Evolutionary conservation across 108 stramenopile species (phyloP).

Genomic region (Epipyxis sp.): DNA sequence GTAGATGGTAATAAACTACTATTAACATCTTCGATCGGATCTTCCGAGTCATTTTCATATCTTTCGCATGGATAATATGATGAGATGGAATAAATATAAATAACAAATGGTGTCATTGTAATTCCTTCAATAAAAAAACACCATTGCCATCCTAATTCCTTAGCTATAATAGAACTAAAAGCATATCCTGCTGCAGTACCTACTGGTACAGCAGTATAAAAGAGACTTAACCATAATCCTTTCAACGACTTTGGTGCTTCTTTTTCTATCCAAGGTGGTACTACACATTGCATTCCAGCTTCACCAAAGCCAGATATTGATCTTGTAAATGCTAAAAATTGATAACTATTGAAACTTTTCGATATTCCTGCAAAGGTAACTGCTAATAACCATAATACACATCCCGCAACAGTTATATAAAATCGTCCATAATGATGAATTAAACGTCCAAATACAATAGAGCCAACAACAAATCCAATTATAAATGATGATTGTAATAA

Average conservation of each 20-base stretch:
- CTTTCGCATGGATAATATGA: too few species aligned
- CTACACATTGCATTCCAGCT: not conserved
- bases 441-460: not conserved
- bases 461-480: not conserved
- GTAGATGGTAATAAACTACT: not conserved
- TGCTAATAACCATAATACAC: not conserved
- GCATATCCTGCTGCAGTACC: constrained; percentile 24
- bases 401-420: not conserved
- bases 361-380: not conserved
- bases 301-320: constrained; percentile 16
- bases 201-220: constrained; percentile 24
- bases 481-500: constrained; percentile 28
- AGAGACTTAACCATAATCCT: not conserved
- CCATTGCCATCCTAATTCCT: constrained; percentile 7
- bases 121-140: constrained; percentile 16
- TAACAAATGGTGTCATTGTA: not conserved
- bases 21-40: not conserved
- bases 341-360: not conserved
- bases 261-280: constrained; percentile 21
- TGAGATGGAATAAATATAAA: not conserved
- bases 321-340: not conserved
- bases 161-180: not conserved
- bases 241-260: not conserved
- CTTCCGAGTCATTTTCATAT: not conserved
- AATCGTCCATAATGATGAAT: not conserved